A percentile compares a stretch with the other conserved stretches of the same genome.
These are phyloP conservation scores for Rhizopogon roseolus DNA, from an alignment of 768 basidiomycete species.

Conservation along the genomic window DNA sequence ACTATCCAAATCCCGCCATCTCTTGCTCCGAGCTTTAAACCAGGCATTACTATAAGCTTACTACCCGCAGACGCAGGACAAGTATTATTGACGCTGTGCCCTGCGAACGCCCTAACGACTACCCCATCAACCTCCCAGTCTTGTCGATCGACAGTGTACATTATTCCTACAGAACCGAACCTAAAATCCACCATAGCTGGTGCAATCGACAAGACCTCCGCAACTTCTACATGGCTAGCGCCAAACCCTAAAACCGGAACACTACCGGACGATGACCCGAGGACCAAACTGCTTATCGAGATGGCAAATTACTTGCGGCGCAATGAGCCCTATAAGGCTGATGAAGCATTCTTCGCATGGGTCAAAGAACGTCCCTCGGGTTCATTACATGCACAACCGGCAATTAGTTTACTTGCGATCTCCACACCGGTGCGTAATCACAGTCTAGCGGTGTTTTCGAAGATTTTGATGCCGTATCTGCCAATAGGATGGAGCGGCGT, in stretches of 20 bases:
- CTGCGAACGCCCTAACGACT: not conserved
- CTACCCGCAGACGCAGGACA: constrained; percentile 38
- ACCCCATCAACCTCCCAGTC: constrained; percentile 28
- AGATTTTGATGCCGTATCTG: not conserved
- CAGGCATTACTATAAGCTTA: constrained; percentile 27
- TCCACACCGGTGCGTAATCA: not conserved
- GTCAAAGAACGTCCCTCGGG: constrained; percentile 29
- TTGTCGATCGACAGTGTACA: constrained; percentile 50
- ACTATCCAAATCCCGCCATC: constrained; percentile 45
- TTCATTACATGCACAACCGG: not conserved
- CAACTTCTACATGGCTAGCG: constrained; percentile 43
- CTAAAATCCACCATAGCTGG: constrained; percentile 55
- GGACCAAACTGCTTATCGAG: constrained; percentile 29
- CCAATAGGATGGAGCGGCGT: constrained; percentile 12
- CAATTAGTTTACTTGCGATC: not conserved
- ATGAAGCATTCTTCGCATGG: constrained; percentile 62
- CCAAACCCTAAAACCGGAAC: constrained; percentile 1
- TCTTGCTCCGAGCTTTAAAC: constrained; percentile 24
- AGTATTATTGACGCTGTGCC: constrained; percentile 40
- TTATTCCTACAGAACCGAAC: constrained; percentile 54
- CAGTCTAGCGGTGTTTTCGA: constrained; percentile 11
- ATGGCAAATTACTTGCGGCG: constrained; percentile 38
- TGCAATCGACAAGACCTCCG: constrained; percentile 50
- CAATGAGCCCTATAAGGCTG: constrained; percentile 46
- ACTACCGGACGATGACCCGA: constrained; percentile 13